Percentiles rank a stretch among this genome's conserved stretches.
Evolutionary conservation across 805 yeast genomes (phyloP).

Genomic region (Lachancea kluyveri): DNA sequence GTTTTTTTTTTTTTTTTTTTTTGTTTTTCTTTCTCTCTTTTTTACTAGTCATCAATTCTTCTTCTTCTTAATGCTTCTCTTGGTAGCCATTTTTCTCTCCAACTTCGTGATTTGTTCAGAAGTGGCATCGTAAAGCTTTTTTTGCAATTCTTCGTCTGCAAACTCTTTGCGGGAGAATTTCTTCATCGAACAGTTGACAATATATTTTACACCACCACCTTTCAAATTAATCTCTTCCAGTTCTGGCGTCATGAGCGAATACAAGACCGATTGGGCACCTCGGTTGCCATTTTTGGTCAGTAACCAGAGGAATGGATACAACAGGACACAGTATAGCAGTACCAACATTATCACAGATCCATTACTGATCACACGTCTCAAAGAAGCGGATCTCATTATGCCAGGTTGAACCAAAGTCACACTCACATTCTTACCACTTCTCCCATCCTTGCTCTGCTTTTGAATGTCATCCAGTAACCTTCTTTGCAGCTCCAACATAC

Average conservation of each 20-base stretch:
- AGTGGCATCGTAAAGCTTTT: slow-evolving; percentile 54
- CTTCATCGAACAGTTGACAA: slow-evolving; percentile 61
- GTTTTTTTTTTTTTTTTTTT: slow-evolving; percentile 4
- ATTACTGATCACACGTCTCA: slow-evolving; percentile 69
- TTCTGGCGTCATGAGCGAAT: slow-evolving; percentile 67
- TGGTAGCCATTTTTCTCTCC: slow-evolving; percentile 69
- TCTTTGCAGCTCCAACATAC: slow-evolving; percentile 74
- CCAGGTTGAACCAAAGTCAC: slow-evolving; percentile 87
- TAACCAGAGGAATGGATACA: slow-evolving; percentile 81
- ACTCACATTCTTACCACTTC: slow-evolving; percentile 52
- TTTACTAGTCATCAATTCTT: slow-evolving; percentile 3
- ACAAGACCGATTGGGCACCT: slow-evolving; percentile 76
- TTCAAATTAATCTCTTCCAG: slow-evolving; percentile 59
- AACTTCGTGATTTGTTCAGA: slow-evolving; percentile 47
- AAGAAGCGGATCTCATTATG: slow-evolving; percentile 78
- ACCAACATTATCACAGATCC: slow-evolving; percentile 65
- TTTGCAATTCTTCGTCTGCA: slow-evolving; percentile 54
- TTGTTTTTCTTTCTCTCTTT: slow-evolving; percentile 4
- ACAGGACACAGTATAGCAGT: slow-evolving; percentile 46
- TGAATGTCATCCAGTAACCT: slow-evolving; percentile 53
- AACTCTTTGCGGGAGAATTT: slow-evolving; percentile 60
- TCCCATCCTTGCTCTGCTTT: slow-evolving; percentile 41
- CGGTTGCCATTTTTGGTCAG: slow-evolving; percentile 66
- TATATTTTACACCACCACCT: slow-evolving; percentile 37
- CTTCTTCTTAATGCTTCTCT: slow-evolving; percentile 42